Evolutionary conservation across 2,329 filamentous ascomycete genomes (phyloP).

Genomic region (Fusarium foetens): DNA sequence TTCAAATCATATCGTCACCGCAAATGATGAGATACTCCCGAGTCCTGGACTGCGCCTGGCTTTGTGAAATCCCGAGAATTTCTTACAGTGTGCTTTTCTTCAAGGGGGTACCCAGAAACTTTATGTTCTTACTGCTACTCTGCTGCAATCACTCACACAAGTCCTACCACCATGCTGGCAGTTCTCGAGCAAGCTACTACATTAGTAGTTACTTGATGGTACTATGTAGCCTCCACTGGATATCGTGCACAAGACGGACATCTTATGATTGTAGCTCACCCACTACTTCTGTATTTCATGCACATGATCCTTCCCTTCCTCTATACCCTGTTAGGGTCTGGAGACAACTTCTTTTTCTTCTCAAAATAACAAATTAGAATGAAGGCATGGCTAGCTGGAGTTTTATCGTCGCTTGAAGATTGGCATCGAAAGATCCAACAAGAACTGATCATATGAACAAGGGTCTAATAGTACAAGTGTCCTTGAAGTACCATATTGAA

Average conservation of each 20-base stretch:
- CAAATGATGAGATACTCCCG: background rate
- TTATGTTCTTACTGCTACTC: background rate
- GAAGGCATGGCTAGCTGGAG: background rate
- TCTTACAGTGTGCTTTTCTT: background rate
- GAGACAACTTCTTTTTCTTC: background rate
- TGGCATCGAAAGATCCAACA: background rate
- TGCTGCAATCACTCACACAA: background rate
- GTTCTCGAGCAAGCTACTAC: background rate
- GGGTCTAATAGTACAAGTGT: background rate
- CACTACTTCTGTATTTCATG: conserved; percentile 13
- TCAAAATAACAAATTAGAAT: background rate
- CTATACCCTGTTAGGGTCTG: conserved; percentile 1
- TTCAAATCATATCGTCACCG: conserved; percentile 5
- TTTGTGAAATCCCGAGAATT: background rate
- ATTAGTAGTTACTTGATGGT: background rate
- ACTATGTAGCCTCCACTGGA: background rate
- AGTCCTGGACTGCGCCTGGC: background rate
- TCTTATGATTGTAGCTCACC: conserved; percentile 21
- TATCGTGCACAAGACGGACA: background rate
- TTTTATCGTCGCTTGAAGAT: background rate
- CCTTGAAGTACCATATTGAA: background rate
- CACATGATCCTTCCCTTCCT: conserved; percentile 21
- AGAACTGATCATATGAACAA: background rate
- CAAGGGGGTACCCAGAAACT: background rate
- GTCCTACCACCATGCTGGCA: conserved; percentile 1